Evolutionary conservation across 2,329 filamentous ascomycete genomes (phyloP).

Genomic region (Beauveria australis): DNA sequence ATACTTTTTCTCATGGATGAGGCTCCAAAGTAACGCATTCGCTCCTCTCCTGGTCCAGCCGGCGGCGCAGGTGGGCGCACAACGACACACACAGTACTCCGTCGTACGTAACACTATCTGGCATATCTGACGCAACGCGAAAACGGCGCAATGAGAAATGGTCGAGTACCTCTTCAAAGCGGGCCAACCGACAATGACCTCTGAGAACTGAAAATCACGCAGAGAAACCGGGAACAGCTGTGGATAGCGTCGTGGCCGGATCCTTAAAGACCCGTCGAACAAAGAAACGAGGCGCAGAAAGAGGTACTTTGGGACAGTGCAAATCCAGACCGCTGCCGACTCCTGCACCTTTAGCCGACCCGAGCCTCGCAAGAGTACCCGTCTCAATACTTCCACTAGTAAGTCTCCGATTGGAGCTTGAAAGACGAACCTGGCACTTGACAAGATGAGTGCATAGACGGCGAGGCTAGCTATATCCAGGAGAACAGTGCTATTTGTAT

Average conservation of each 20-base stretch:
- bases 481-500: not conserved
- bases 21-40: not conserved
- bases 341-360: not conserved
- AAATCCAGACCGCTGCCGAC: not conserved
- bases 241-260: not conserved
- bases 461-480: not conserved
- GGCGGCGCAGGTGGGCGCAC: not conserved
- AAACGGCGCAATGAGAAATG: not conserved
- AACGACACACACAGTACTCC: not conserved
- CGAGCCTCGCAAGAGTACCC: not conserved
- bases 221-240: not conserved
- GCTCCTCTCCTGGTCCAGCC: not conserved
- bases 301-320: not conserved
- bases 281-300: not conserved
- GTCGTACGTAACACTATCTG: not conserved
- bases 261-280: not conserved
- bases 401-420: too few species aligned
- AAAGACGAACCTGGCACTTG: too few species aligned
- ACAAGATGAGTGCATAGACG: not conserved
- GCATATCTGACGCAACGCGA: too few species aligned
- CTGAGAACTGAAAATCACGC: not conserved
- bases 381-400: too few species aligned
- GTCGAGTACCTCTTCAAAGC: not conserved
- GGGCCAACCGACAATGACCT: not conserved
- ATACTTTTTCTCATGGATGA: not conserved